Conservation (phyloP, 139 green algal species). For the Chlamydomonas applanata region DNA sequence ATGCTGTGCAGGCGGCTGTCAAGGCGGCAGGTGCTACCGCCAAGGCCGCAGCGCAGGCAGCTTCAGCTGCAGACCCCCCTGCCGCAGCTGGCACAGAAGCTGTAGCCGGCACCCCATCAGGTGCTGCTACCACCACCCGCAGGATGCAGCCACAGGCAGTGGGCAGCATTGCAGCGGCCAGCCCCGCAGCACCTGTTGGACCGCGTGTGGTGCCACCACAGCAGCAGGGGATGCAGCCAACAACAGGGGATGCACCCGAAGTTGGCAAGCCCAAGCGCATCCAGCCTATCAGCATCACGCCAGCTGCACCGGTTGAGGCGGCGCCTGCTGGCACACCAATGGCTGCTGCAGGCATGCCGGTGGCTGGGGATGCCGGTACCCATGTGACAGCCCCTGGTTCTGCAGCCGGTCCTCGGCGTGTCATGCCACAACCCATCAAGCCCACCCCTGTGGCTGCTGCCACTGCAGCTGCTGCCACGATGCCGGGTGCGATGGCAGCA, state of each 20-base stretch:
- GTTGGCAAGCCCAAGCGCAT: no score
- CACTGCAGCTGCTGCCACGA: background rate
- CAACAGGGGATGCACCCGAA: background rate
- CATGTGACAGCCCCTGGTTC: no score
- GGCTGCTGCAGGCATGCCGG: no score
- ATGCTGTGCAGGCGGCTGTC: background rate
- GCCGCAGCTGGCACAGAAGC: slow-evolving; percentile 10
- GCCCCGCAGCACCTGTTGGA: no score
- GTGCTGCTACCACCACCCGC: slow-evolving; percentile 3
- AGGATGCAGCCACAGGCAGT: slow-evolving; percentile 20
- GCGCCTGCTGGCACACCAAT: no score
- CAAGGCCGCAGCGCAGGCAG: slow-evolving; percentile 4
- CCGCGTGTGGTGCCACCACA: background rate
- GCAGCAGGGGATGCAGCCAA: background rate
- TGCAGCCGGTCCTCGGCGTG: no score
- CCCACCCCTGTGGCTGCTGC: no score
- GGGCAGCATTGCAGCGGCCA: no score
- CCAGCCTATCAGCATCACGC: no score
- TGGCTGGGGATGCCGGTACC: no score
- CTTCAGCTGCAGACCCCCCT: background rate
- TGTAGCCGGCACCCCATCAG: background rate
- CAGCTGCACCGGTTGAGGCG: no score
- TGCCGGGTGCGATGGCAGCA: background rate
- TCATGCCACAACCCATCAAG: no score
- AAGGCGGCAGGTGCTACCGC: slow-evolving; percentile 7